Conservation (phyloP, 2,329 filamentous ascomycete genomes). For the Aspergillus aculeatinus region DNA sequence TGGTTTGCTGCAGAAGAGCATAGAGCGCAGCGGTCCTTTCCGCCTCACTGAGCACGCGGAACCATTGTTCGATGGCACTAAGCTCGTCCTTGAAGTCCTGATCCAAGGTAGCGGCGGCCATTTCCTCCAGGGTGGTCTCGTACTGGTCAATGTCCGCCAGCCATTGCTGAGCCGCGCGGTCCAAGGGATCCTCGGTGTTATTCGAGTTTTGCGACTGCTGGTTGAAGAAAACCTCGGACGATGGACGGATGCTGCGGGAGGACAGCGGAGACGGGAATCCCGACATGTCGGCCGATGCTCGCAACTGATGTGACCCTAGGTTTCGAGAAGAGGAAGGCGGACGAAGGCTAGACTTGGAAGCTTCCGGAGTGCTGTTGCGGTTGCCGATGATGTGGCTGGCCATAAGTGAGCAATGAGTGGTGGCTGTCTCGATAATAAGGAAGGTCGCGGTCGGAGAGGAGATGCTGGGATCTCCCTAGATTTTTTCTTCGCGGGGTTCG, state of each 20-base stretch:
- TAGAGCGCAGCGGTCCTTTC: constrained; percentile 95
- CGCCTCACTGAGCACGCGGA: constrained; percentile 92
- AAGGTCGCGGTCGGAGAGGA: neutral
- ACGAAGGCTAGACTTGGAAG: constrained; percentile 74
- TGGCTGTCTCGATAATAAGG: neutral
- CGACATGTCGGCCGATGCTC: constrained; percentile 94
- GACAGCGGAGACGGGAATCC: constrained; percentile 71
- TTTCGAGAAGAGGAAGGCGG: constrained; percentile 81
- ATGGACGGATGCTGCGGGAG: constrained; percentile 80
- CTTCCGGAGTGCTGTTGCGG: constrained; percentile 96
- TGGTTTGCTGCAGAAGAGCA: constrained; percentile 94
- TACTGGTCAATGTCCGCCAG: constrained; percentile 98
- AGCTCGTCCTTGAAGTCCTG: constrained; percentile 99
- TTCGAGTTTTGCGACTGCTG: constrained; percentile 68
- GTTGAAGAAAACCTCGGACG: constrained; percentile 89
- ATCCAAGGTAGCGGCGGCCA: constrained; percentile 97
- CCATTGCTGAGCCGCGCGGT: constrained; percentile 96
- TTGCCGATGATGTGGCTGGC: constrained; percentile 72
- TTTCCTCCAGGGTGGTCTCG: constrained; percentile 97
- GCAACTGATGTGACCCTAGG: constrained; percentile 78
- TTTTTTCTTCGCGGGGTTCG: constrained; percentile 16
- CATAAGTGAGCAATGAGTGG: constrained; percentile 39
- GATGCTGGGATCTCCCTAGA: neutral
- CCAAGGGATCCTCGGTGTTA: constrained; percentile 77
- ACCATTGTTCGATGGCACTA: constrained; percentile 99